Base-by-base conservation (phyloP, 345 rosid species). In the Fremontodendron californicum region DNA sequence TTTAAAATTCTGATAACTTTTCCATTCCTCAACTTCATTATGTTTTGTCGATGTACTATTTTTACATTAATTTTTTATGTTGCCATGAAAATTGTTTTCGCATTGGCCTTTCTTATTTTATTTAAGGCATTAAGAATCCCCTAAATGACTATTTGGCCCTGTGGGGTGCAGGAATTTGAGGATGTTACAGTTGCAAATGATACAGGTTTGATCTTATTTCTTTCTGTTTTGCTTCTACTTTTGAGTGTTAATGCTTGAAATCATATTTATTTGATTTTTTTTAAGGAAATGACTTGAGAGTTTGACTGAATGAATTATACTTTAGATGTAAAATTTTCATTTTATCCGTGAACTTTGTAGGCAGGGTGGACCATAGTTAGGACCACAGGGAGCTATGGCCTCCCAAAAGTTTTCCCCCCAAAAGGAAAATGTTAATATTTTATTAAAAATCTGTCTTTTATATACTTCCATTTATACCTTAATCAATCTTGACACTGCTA, bases 91-190 rank as follows among this genome's bases (percentile, higher is more conserved):
- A 46, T 69, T 69, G 23, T 45, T 69, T 71, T 19, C 5, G 40
- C 23, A 1, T 9, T 48, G 55, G 43, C 27, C 42, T 49, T 71
- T 71, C 43, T 9, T 71, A 18, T 71, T 5, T 48, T 60, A 60
- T 60, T 60, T 12, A 27, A 45, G 61, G 9, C 42, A 31, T 49
- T 49, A 71, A 71, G 61, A 48, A 48, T 75, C 48, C 68, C 9
- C 79, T 80, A 75, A 79, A 27, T 72, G 25, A 57, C n/a, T 46
- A 74, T 80, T 55, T 78, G 42, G 54, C 49, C 77, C 67, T 66
- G 11, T 79, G 21, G 58, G 82, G 15, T 89, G 85, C 94, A 96
- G 99, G 97, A 88, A 79, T 74, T 81, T 83, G 94, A 82, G 71
- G 81, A 83, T 75, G 75, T 75, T 65, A 82, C 79, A 66, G 75